Evolutionary conservation across 2,329 filamentous ascomycete genomes (phyloP).

Genomic region (Fusarium albidum): DNA sequence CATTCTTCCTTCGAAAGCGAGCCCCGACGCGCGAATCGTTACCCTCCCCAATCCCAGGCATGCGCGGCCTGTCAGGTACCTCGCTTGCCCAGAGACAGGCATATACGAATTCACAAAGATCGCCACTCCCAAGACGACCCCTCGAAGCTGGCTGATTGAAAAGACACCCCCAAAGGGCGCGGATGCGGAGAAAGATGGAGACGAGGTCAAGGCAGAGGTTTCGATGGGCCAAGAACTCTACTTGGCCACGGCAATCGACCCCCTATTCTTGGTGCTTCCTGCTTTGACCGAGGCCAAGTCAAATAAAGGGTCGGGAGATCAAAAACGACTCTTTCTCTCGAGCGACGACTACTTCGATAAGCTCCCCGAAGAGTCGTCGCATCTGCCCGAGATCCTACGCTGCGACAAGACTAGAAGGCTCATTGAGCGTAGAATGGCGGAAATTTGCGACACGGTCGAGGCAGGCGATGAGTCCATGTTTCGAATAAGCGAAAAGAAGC

Average conservation of each 20-base stretch:
- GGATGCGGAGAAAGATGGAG: slow-evolving; percentile 27
- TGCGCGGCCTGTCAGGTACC: slow-evolving; percentile 63
- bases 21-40: slow-evolving; percentile 63
- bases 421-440: slow-evolving; percentile 72
- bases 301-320: slow-evolving; percentile 51
- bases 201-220: slow-evolving; percentile 46
- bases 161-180: slow-evolving; percentile 23
- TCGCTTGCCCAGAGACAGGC: slow-evolving; percentile 68
- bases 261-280: slow-evolving; percentile 84
- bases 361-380: slow-evolving; percentile 61
- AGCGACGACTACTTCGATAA: slow-evolving; percentile 77
- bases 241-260: slow-evolving; percentile 84
- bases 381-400: slow-evolving; percentile 66
- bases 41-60: slow-evolving; percentile 68
- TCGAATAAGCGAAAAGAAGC: slow-evolving; percentile 76
- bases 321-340: slow-evolving; percentile 72
- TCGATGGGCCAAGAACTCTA: slow-evolving; percentile 77
- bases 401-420: slow-evolving; percentile 56
- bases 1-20: slow-evolving; percentile 65
- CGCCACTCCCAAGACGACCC: slow-evolving; percentile 58
- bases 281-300: slow-evolving; percentile 62
- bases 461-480: slow-evolving; percentile 88
- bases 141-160: slow-evolving; percentile 70
- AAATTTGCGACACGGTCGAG: slow-evolving; percentile 82
- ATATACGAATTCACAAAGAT: slow-evolving; percentile 72